phyloP scores from a whole-genome alignment of 495 filamentous ascomycete genomes.

The Penicillium salamii region DNA sequence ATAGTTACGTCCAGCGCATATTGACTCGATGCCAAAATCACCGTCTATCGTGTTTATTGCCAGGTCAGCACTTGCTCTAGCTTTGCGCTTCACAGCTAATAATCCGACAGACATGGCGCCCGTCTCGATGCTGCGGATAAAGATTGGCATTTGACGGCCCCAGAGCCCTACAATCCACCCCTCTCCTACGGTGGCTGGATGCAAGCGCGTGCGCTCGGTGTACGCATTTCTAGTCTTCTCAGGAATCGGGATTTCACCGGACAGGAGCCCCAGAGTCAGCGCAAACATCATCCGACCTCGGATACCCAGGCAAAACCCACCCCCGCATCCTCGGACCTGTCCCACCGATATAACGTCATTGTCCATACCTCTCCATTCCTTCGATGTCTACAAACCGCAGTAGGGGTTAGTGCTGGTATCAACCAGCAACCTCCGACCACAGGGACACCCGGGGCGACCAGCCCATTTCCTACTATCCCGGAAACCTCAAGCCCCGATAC shows the following conservation, averaged over 20 bases:
- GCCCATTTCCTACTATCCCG: neutral
- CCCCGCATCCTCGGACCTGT: constrained; percentile 35
- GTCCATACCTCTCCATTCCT: constrained; percentile 92
- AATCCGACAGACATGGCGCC: constrained; percentile 70
- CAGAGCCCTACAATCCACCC: constrained; percentile 92
- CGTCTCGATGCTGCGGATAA: constrained; percentile 91
- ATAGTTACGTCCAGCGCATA: neutral
- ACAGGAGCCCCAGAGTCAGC: constrained; percentile 17
- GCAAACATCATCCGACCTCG: constrained; percentile 11
- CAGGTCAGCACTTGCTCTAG: constrained; percentile 51
- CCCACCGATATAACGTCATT: constrained; percentile 69
- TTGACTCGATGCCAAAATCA: constrained; percentile 49
- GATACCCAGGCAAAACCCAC: constrained; percentile 15
- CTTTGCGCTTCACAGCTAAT: neutral
- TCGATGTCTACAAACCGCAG: constrained; percentile 88
- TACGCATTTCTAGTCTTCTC: constrained; percentile 74
- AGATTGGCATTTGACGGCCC: constrained; percentile 92
- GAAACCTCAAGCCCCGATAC: constrained; percentile 11
- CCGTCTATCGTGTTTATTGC: constrained; percentile 76
- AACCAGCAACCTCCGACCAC: constrained; percentile 55
- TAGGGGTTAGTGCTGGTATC: constrained; percentile 86
- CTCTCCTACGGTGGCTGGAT: constrained; percentile 93
- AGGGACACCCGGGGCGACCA: constrained; percentile 11
- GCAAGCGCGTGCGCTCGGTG: constrained; percentile 75
- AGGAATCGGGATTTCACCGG: constrained; percentile 34